Evolutionary conservation across 768 basidiomycete genomes (phyloP).

Genomic region (Naganishia onofrii): DNA sequence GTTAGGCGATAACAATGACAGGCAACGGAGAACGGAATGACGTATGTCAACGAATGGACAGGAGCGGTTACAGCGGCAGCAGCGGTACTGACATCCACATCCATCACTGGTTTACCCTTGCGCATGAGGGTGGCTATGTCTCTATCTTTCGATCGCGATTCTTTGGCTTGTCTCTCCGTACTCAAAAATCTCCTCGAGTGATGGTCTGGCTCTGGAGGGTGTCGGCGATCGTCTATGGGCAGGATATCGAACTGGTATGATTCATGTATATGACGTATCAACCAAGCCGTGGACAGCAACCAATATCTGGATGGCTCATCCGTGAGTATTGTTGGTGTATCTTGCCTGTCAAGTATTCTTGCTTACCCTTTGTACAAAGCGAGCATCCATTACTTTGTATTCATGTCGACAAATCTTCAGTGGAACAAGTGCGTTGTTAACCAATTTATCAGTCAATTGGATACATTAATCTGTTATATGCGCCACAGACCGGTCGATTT

Average conservation of each 20-base stretch:
- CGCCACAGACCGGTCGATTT: conserved; percentile 54
- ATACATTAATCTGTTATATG: background rate
- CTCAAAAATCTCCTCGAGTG: conserved; percentile 75
- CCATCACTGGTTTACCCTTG: conserved; percentile 72
- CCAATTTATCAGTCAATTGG: background rate
- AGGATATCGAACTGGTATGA: conserved; percentile 75
- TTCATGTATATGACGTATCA: conserved; percentile 70
- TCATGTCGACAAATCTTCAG: conserved; percentile 69
- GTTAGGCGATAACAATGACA: conserved; percentile 45
- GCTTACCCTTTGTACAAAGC: conserved; percentile 31
- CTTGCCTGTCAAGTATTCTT: background rate
- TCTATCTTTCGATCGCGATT: conserved; percentile 70
- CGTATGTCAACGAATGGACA: conserved; percentile 65
- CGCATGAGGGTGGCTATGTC: conserved; percentile 86
- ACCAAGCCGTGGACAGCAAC: conserved; percentile 77
- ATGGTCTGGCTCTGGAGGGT: conserved; percentile 78
- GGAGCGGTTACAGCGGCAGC: conserved; percentile 82
- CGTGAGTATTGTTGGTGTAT: conserved; percentile 38
- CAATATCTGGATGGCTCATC: conserved; percentile 84
- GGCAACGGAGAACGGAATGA: conserved; percentile 55
- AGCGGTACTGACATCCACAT: conserved; percentile 67
- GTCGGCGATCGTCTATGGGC: conserved; percentile 83
- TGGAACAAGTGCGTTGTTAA: conserved; percentile 61
- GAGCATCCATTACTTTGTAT: conserved; percentile 64
- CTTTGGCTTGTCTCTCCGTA: conserved; percentile 63